phyloP scores from a whole-genome alignment of 2,329 filamentous ascomycete genomes.

The Trichoderma cornu-damae region DNA sequence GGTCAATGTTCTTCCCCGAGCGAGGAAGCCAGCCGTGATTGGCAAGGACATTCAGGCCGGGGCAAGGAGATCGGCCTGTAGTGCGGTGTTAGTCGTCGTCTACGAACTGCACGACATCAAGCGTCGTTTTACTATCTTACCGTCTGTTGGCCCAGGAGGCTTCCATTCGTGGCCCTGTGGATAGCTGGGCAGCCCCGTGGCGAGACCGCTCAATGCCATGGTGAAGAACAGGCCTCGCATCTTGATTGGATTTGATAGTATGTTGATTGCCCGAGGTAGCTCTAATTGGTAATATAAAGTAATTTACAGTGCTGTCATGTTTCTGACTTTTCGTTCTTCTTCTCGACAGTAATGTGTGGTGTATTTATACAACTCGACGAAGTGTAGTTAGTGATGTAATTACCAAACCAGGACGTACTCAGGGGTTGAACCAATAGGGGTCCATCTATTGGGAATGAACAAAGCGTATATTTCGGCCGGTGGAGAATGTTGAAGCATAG shows the following conservation, averaged over 20 bases:
- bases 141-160: neutral
- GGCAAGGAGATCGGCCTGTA: constrained; percentile 47
- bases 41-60: constrained; percentile 14
- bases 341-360: neutral
- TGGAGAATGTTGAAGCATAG: neutral
- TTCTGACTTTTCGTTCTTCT: neutral
- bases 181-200: neutral
- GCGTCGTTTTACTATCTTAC: neutral
- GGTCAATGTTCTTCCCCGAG: constrained; percentile 5
- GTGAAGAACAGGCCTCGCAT: neutral
- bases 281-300: neutral
- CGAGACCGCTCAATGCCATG: neutral
- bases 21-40: constrained; percentile 17
- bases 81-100: neutral
- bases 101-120: neutral
- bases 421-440: neutral
- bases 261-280: too few relatives aligned
- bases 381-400: neutral
- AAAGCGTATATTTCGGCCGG: neutral
- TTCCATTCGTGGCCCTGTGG: neutral
- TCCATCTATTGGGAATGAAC: neutral
- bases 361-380: neutral
- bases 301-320: too few relatives aligned
- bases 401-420: neutral
- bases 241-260: neutral